Evolutionary conservation across 805 yeast species (phyloP), one percentile per base, ranked within the genome.

Genomic region (Nematodospora valgi): DNA sequence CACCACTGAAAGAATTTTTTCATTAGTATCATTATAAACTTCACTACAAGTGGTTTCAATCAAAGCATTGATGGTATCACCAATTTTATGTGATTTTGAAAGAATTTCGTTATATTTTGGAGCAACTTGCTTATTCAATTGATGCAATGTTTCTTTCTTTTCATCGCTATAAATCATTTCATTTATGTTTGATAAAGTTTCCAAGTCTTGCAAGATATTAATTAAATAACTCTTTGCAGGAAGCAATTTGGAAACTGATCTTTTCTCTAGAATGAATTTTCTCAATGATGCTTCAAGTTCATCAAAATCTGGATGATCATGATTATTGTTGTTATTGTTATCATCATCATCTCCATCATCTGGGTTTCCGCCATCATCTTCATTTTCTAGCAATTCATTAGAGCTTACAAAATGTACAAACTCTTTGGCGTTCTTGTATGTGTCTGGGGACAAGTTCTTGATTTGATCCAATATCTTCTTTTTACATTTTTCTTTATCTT

Each of bases 331-430:
- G 37, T 57, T 66, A 38, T 46, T 41, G 10, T 45, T 50, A 23
- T 36, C 34, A 12, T 49, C 63, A 32, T 56, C 74, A 26, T 40
- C 56, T 9, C 46, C 58, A 29, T 43, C 63, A 12, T 49, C 63
- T 19, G 51, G 67, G 32, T 44, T 67, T 4, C 54, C 63, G 14
- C 53, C 66, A 20, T 54, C 68, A 1, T 70, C 70, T 1, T 55
- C 27, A 2, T 48, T 47, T 8, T 56, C 58, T 14, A 71, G 59
- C 6, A 72, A 69, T 2, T 74, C 70, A 14, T 70, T 64, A 0
- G 91, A 78, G 18, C 91, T 79, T 5, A 93, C 86, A 60, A 93
- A 93, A 57, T 94, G 98, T 6, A 93, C 94, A 62, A 93, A 88
- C 27, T 89, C 95, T n/a, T 72, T 63, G 0, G 96, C 77, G 46